Conservation (phyloP, 345 rosid genomes). For the Dimocarpus longan region DNA sequence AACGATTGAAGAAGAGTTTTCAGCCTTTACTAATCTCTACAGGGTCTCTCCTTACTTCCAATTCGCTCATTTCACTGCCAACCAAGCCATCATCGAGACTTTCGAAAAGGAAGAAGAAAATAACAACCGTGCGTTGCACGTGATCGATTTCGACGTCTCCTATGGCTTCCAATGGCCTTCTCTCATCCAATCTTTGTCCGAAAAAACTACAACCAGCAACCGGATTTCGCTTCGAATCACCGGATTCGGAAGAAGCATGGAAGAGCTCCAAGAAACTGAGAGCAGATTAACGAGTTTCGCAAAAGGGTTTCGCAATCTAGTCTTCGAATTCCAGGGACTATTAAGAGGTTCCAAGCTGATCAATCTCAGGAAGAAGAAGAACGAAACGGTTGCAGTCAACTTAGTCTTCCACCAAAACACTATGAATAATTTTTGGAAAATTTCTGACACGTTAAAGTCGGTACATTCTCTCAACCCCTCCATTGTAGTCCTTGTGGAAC, state of each 20-base stretch:
- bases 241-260: constrained; percentile 47
- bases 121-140: constrained; percentile 49
- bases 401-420: constrained; percentile 55
- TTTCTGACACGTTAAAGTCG: constrained; percentile 49
- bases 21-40: constrained; percentile 58
- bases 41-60: constrained; percentile 65
- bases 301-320: constrained; percentile 45
- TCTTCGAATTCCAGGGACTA: constrained; percentile 63
- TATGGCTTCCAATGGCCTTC: constrained; percentile 81
- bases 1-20: constrained; percentile 46
- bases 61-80: constrained; percentile 75
- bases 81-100: constrained; percentile 60
- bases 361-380: constrained; percentile 45
- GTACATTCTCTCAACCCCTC: constrained; percentile 51
- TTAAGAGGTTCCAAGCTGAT: constrained; percentile 38
- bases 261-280: constrained; percentile 64
- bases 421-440: constrained; percentile 23
- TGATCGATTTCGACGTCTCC: constrained; percentile 60
- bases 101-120: constrained; percentile 47
- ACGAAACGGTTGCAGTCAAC: constrained; percentile 61
- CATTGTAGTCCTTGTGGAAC: constrained; percentile 56
- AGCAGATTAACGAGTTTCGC: constrained; percentile 54
- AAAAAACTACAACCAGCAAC: constrained; percentile 41
- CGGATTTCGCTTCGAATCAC: constrained; percentile 49
- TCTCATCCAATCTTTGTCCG: constrained; percentile 66